Evolutionary conservation across 2,329 filamentous ascomycete species (phyloP).

Genomic region (Trichoderma citrinoviride): DNA sequence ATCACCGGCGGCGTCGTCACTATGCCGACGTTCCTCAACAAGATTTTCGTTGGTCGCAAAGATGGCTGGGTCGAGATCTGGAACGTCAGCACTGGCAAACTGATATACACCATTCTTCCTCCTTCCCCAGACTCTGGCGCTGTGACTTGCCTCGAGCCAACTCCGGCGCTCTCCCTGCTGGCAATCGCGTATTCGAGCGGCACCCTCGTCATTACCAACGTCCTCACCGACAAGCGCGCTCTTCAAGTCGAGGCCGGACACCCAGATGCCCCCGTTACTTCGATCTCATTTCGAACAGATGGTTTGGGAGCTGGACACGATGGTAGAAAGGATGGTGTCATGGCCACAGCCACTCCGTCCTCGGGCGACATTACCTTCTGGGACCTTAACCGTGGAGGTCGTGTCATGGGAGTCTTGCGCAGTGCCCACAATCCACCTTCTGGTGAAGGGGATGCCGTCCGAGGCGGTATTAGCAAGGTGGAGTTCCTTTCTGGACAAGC

Average conservation of each 20-base stretch:
- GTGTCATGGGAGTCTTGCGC: conserved; percentile 80
- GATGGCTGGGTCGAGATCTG: conserved; percentile 95
- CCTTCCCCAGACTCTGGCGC: conserved; percentile 69
- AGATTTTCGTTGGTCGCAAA: conserved; percentile 81
- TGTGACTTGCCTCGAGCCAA: conserved; percentile 83
- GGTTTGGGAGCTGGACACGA: conserved; percentile 84
- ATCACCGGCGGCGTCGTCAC: conserved; percentile 78
- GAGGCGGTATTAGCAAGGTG: conserved; percentile 78
- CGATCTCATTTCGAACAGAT: conserved; percentile 88
- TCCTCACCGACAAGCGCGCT: conserved; percentile 71
- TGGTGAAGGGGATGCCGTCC: conserved; percentile 51
- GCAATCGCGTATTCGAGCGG: conserved; percentile 85
- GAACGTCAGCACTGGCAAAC: conserved; percentile 90
- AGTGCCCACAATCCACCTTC: conserved; percentile 81
- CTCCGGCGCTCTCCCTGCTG: conserved; percentile 78
- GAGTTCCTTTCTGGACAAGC: conserved; percentile 89
- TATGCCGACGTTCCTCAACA: conserved; percentile 95
- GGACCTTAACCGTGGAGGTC: conserved; percentile 88
- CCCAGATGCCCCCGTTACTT: conserved; percentile 66
- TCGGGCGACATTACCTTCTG: conserved; percentile 92
- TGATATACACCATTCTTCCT: conserved; percentile 86
- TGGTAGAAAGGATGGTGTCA: conserved; percentile 80
- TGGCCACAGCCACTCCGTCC: conserved; percentile 79
- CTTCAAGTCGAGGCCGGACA: conserved; percentile 66
- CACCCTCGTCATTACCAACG: conserved; percentile 74